These are phyloP conservation scores for Botrytis paeoniae DNA, from an alignment of 2,329 filamentous ascomycete genomes.

Conservation along the genomic window DNA sequence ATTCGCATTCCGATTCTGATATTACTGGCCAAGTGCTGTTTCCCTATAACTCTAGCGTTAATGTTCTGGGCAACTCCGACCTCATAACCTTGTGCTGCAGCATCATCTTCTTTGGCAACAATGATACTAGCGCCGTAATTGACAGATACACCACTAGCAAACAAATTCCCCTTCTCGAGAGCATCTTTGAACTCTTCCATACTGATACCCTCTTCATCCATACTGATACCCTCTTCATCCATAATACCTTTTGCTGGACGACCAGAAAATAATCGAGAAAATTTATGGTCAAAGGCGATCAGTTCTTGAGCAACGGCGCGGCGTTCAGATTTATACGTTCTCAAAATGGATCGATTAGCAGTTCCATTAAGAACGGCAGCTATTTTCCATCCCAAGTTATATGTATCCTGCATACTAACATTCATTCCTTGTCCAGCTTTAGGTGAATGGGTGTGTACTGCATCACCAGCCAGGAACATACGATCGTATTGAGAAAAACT, in stretches of 20 bases:
- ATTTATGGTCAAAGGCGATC: constrained; percentile 60
- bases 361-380: constrained; percentile 27
- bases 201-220: constrained; percentile 50
- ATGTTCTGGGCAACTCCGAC: constrained; percentile 49
- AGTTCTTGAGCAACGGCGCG: constrained; percentile 61
- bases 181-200: constrained; percentile 62
- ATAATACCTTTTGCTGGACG: constrained; percentile 46
- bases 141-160: constrained; percentile 56
- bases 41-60: constrained; percentile 50
- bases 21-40: constrained; percentile 27
- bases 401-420: constrained; percentile 59
- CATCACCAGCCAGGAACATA: constrained; percentile 55
- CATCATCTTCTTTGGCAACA: constrained; percentile 50
- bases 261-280: constrained; percentile 56
- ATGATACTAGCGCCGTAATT: constrained; percentile 56
- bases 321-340: constrained; percentile 62
- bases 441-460: constrained; percentile 54
- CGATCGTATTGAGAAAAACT: constrained; percentile 40
- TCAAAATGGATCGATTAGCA: constrained; percentile 50
- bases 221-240: constrained; percentile 50
- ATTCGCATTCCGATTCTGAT: constrained; percentile 54
- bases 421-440: constrained; percentile 63
- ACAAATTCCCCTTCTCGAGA: constrained; percentile 58
- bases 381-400: constrained; percentile 62
- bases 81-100: constrained; percentile 46